Evolutionary conservation across 768 basidiomycete genomes (phyloP).

Genomic region (Tricholoma saponaceum): DNA sequence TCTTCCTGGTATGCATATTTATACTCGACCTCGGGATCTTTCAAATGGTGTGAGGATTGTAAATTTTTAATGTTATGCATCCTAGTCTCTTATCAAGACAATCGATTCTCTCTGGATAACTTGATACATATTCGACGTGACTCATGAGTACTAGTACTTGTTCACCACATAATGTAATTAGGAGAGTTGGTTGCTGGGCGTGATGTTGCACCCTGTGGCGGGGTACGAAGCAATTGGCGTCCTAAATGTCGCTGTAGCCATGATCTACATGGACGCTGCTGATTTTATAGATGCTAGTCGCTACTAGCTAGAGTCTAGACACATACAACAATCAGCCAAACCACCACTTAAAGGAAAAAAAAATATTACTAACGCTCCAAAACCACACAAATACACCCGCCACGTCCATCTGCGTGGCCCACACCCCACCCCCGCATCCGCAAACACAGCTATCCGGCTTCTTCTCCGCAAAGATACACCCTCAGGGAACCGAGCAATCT

Average conservation of each 20-base stretch:
- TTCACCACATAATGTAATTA: slow-evolving; percentile 69
- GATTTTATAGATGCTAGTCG: slow-evolving; percentile 32
- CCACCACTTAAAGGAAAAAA: neutral
- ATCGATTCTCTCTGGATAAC: too few species aligned
- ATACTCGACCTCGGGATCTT: too few species aligned
- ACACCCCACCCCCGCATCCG: slow-evolving; percentile 49
- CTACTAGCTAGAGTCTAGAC: slow-evolving; percentile 37
- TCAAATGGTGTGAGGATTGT: too few species aligned
- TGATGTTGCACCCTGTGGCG: slow-evolving; percentile 46
- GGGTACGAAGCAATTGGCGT: slow-evolving; percentile 65
- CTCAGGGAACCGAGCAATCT: slow-evolving; percentile 29
- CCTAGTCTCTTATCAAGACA: too few species aligned
- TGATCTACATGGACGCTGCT: slow-evolving; percentile 30
- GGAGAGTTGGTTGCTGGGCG: slow-evolving; percentile 61
- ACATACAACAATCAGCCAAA: neutral
- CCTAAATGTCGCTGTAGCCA: slow-evolving; percentile 47
- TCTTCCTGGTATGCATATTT: too few species aligned
- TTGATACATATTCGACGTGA: too few species aligned
- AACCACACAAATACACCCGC: slow-evolving; percentile 30
- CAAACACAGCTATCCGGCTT: slow-evolving; percentile 43
- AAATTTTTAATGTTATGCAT: too few species aligned
- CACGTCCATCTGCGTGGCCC: slow-evolving; percentile 64
- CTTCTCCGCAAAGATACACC: slow-evolving; percentile 42
- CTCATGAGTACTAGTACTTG: too few species aligned
- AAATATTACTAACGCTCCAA: slow-evolving; percentile 20